Evolutionary conservation across 441 rosid species (phyloP).

Genomic region (Raphanus hybrid): DNA sequence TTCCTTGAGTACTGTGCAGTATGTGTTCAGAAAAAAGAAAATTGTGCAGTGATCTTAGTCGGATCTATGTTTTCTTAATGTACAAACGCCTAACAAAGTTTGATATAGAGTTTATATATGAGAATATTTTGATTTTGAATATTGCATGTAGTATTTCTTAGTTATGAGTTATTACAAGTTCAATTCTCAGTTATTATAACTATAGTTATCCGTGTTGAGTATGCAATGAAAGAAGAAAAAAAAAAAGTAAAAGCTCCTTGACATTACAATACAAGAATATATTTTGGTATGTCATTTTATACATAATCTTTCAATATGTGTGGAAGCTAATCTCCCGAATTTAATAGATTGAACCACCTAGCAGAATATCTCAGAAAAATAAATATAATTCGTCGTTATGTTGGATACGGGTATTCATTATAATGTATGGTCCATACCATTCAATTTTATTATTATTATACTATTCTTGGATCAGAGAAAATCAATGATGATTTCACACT

Average conservation of each 20-base stretch:
- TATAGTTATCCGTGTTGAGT: too few species aligned
- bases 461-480: slow-evolving; percentile 39
- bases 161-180: too few species aligned
- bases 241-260: slow-evolving; percentile 15
- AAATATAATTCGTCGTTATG: slow-evolving; percentile 2
- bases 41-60: slow-evolving; percentile 27
- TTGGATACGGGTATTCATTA: slow-evolving; percentile 12
- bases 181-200: too few species aligned
- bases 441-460: slow-evolving; percentile 9
- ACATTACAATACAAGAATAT: slow-evolving; percentile 16
- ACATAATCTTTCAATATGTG: background rate
- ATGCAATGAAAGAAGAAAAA: background rate
- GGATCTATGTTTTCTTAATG: slow-evolving; percentile 35
- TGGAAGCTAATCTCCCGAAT: slow-evolving; percentile 3
- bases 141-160: background rate
- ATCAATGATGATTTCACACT: slow-evolving; percentile 33
- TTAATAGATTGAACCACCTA: slow-evolving; percentile 24
- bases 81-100: slow-evolving; percentile 23
- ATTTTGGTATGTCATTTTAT: slow-evolving; percentile 17
- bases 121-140: background rate
- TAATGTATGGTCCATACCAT: slow-evolving; percentile 37
- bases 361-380: background rate
- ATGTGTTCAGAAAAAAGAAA: too few species aligned
- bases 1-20: slow-evolving; percentile 40
- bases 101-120: background rate